Percentiles rank a stretch among this genome's conserved stretches.
These are phyloP conservation scores for Lentinula edodes DNA, from an alignment of 768 basidiomycete species.

Conservation along the genomic window DNA sequence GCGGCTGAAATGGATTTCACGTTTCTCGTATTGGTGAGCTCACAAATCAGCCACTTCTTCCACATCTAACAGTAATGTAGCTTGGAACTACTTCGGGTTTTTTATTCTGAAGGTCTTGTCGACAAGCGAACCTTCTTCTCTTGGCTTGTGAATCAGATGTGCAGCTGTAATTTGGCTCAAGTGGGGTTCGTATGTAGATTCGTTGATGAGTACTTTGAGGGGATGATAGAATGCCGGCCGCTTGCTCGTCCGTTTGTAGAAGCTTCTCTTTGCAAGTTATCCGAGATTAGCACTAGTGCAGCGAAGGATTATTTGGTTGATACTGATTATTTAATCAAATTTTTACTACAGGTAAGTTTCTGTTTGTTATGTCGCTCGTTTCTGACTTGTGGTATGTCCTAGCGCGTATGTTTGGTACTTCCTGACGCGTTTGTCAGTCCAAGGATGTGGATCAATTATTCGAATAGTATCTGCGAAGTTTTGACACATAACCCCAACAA, in stretches of 20 bases:
- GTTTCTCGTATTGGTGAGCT: conserved; percentile 71
- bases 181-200: conserved; percentile 69
- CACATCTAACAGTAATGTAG: conserved; percentile 27
- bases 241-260: conserved; percentile 66
- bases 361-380: background rate
- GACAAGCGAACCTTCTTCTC: conserved; percentile 71
- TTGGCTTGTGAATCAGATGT: conserved; percentile 78
- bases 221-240: conserved; percentile 60
- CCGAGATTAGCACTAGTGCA: conserved; percentile 57
- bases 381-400: background rate
- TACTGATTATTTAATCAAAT: conserved; percentile 47
- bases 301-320: conserved; percentile 51
- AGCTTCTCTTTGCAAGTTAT: conserved; percentile 60
- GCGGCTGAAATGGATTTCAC: conserved; percentile 71
- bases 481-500: conserved; percentile 36
- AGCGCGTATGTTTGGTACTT: conserved; percentile 67
- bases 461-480: conserved; percentile 38
- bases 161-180: conserved; percentile 76
- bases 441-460: conserved; percentile 55
- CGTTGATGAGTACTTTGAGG: conserved; percentile 76
- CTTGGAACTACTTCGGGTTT: conserved; percentile 64
- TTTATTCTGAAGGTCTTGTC: conserved; percentile 77
- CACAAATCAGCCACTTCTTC: background rate
- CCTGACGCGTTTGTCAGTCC: conserved; percentile 77
- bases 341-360: conserved; percentile 53